Conservation (phyloP, 495 filamentous ascomycete species). For the Aspergillus indologenus region DNA sequence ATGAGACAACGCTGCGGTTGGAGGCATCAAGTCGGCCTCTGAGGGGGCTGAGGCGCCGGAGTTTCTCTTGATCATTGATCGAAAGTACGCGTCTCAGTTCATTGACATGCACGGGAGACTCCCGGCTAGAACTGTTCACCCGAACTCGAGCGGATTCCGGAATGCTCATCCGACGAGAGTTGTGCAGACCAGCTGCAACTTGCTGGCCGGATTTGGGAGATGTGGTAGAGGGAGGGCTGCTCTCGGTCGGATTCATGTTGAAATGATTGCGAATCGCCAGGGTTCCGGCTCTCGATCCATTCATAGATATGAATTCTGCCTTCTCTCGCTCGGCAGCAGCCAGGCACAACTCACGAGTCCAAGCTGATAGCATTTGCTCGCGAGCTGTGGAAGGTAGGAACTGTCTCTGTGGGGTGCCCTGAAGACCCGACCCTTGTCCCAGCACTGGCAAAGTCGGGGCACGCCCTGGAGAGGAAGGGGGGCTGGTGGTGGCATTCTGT, state of each 20-base stretch:
- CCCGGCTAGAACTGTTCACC: conserved; percentile 55
- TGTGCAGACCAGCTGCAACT: conserved; percentile 28
- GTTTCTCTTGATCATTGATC: conserved; percentile 37
- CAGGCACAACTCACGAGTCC: conserved; percentile 71
- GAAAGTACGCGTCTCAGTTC: conserved; percentile 76
- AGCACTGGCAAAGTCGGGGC: conserved; percentile 60
- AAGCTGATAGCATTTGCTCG: conserved; percentile 72
- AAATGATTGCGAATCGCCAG: conserved; percentile 55
- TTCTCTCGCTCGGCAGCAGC: conserved; percentile 64
- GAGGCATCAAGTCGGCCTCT: conserved; percentile 37
- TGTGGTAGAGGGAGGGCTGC: conserved; percentile 30
- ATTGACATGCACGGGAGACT: conserved; percentile 76
- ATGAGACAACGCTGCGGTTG: conserved; percentile 38
- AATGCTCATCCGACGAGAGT: conserved; percentile 37
- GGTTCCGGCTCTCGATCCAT: conserved; percentile 65
- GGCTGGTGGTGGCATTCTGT: conserved; percentile 62
- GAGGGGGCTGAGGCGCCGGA: conserved; percentile 40
- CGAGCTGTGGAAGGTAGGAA: conserved; percentile 46
- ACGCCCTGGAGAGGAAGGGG: conserved; percentile 67
- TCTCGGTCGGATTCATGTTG: conserved; percentile 51
- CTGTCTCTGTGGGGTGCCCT: conserved; percentile 37
- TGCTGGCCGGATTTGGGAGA: conserved; percentile 24
- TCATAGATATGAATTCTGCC: conserved; percentile 65
- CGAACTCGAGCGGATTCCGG: conserved; percentile 51
- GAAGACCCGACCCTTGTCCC: conserved; percentile 29